Percentiles rank a stretch among this genome's conserved stretches.
These are phyloP conservation scores for Pyricularia grisea DNA, from an alignment of 2,329 filamentous ascomycete genomes.

Conservation along the genomic window DNA sequence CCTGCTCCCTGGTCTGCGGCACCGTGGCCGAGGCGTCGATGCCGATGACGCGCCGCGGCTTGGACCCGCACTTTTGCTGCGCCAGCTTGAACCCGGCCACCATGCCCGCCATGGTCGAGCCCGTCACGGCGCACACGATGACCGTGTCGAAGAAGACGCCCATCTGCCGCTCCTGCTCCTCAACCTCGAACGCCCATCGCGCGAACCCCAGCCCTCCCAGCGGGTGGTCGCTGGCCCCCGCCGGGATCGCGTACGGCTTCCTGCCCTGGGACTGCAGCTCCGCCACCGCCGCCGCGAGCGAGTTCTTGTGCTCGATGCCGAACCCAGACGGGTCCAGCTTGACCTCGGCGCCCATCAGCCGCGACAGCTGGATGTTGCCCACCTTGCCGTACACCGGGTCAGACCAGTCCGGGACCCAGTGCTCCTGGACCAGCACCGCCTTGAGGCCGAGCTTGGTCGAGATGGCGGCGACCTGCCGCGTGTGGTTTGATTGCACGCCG, in stretches of 20 bases:
- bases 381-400: constrained; percentile 52
- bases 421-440: constrained; percentile 52
- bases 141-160: constrained; percentile 59
- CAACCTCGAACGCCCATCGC: constrained; percentile 61
- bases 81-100: constrained; percentile 62
- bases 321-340: constrained; percentile 50
- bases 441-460: constrained; percentile 48
- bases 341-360: constrained; percentile 58
- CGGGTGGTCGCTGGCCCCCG: constrained; percentile 61
- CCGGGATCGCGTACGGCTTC: constrained; percentile 64
- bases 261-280: constrained; percentile 43
- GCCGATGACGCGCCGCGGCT: constrained; percentile 49
- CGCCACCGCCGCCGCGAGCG: constrained; percentile 45
- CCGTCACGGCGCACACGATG: constrained; percentile 62
- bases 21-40: constrained; percentile 57
- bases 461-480: constrained; percentile 55
- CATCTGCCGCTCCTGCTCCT: constrained; percentile 48
- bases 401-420: constrained; percentile 53
- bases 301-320: constrained; percentile 60
- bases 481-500: constrained; percentile 63
- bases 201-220: constrained; percentile 63
- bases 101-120: constrained; percentile 62
- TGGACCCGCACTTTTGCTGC: constrained; percentile 33
- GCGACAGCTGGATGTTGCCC: constrained; percentile 62
- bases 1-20: constrained; percentile 53